Evolutionary conservation across 257 asterid species (phyloP).

Genomic region (Leptodermis oblonga): DNA sequence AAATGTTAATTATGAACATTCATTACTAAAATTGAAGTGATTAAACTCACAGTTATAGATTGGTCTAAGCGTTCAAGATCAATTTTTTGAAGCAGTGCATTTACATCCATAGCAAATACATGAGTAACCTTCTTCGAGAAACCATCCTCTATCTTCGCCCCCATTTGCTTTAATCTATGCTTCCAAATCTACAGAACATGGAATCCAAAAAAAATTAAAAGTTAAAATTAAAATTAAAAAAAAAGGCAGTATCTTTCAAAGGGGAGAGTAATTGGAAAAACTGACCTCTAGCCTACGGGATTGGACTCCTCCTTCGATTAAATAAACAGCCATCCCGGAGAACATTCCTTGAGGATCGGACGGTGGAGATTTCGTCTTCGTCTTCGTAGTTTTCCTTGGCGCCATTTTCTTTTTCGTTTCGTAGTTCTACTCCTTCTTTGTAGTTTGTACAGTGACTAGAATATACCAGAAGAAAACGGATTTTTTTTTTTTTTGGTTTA

Average conservation of each 20-base stretch:
- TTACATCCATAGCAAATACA: conserved; percentile 57
- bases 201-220: not conserved
- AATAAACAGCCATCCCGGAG: conserved; percentile 57
- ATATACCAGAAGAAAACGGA: conserved; percentile 1
- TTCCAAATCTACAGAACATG: conserved; percentile 66
- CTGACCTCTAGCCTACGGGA: conserved; percentile 74
- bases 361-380: conserved; percentile 48
- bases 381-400: conserved; percentile 48
- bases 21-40: not conserved
- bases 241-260: not conserved
- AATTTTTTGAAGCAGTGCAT: conserved; percentile 39
- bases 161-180: conserved; percentile 81
- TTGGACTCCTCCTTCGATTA: conserved; percentile 54
- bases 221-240: not conserved
- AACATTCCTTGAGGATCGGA: conserved; percentile 85
- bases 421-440: not conserved
- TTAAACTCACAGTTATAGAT: conserved; percentile 52
- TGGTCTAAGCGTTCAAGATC: conserved; percentile 43
- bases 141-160: conserved; percentile 49
- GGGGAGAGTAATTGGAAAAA: not conserved
- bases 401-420: conserved; percentile 44
- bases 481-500: not conserved
- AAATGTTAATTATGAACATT: not conserved
- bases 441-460: not conserved
- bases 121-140: conserved; percentile 55